Base-by-base conservation (phyloP, 441 rosid species). In the Francoa sonchifolia region DNA sequence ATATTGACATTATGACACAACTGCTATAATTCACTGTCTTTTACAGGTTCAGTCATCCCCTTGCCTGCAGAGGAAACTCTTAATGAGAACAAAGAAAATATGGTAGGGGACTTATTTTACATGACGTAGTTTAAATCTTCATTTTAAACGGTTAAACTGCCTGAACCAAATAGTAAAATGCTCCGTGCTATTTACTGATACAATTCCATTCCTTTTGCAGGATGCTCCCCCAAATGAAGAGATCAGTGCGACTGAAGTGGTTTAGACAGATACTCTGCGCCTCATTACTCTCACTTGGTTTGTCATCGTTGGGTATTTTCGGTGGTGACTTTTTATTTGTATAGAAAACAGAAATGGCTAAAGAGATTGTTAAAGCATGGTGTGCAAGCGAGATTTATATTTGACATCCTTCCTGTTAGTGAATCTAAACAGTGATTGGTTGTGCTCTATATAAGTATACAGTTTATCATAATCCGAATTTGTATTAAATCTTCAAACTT, bases 61-160 rank as follows among this genome's bases (percentile, higher is more conserved):
- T 25, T 68, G 25, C 54, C 51, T 36, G 52, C 54, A 33, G 50
- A 18, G 19, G 47, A 43, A 26, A 20, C 52, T 5, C 48, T 60
- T 35, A 69, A 60, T 52, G 93, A 71, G 64, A 67, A 88, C 70
- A 88, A 88, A 60, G 97, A 88, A 62, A 88, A 83, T 40, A 34
- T 62, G 75, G 95, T 77, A 43, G 62, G 61, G 28, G 26, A 1
- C 33, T 25, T 1, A 26, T 17, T 21, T 13, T 11, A 11, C 14
- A 4, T 20, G 6, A 28, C 13, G 6, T 42, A 8, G 33, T 8
- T 15, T 5, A 5, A 36, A 8, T 3, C 15, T 12, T 14, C 10
- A n/a, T 17, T 3, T 12, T 20, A 10, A 19, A 23, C 28, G 11
- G 11, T n/a, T 8, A 21, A 7, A 1, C 8, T 25, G 3, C 19